These are phyloP conservation scores for Chenopodium formosanum DNA, from an alignment of 148 eudicot genomes.

Conservation along the genomic window DNA sequence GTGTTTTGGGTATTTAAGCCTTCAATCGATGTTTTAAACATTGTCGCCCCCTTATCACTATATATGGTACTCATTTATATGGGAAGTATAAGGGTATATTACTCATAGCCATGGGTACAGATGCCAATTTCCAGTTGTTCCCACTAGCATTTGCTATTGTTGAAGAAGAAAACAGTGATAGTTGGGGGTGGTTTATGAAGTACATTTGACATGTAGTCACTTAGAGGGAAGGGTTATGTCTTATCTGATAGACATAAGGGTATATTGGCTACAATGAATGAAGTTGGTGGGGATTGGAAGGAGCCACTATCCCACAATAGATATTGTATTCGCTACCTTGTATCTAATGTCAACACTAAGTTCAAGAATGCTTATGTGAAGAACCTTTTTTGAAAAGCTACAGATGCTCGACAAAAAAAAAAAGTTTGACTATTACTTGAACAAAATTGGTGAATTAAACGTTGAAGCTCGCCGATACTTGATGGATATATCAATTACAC, in stretches of 20 bases:
- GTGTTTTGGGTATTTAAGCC: slow-evolving; percentile 16
- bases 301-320: neutral
- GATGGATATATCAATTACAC: neutral
- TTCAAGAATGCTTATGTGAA: neutral
- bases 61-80: slow-evolving; percentile 5
- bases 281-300: neutral
- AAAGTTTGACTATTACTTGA: neutral
- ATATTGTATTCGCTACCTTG: neutral
- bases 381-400: neutral
- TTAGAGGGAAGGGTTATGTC: neutral
- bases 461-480: neutral
- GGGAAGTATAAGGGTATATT: slow-evolving; percentile 3
- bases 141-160: neutral
- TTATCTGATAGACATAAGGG: neutral
- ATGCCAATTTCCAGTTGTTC: neutral
- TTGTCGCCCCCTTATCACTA: neutral
- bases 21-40: neutral
- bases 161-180: neutral
- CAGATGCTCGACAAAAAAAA: neutral
- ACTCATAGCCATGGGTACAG: neutral
- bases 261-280: neutral
- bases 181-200: neutral
- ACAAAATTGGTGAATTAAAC: neutral
- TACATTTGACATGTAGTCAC: neutral
- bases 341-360: neutral